Conservation (phyloP, 371 early-diverging fungal genomes). For the Mortierella sp. region DNA sequence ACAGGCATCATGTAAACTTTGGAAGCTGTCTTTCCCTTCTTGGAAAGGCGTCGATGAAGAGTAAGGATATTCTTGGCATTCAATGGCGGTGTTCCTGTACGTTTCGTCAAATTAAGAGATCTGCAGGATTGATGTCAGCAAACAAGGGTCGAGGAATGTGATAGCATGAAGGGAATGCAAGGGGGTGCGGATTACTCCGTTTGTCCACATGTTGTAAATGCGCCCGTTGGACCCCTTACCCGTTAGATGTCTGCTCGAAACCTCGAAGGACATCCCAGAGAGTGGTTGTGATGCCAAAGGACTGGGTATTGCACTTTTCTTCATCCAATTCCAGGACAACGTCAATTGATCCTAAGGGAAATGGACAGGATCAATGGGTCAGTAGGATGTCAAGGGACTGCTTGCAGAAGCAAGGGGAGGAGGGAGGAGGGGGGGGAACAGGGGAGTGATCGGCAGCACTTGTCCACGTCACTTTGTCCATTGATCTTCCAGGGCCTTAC, state of each 20-base stretch:
- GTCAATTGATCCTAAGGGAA: not conserved
- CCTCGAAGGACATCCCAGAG: conserved; percentile 28
- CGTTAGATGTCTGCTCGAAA: conserved; percentile 20
- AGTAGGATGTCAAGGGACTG: too few relatives aligned
- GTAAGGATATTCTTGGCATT: conserved; percentile 11
- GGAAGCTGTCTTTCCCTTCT: not conserved
- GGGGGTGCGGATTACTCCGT: too few relatives aligned
- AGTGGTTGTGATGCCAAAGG: conserved; percentile 15
- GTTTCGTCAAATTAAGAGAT: conserved; percentile 16
- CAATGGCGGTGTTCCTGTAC: conserved; percentile 6
- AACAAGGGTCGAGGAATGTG: not conserved
- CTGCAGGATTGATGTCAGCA: not conserved
- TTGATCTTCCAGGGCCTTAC: too few relatives aligned
- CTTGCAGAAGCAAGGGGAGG: not conserved
- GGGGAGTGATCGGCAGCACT: too few relatives aligned
- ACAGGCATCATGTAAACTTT: conserved; percentile 25
- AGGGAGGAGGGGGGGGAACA: not conserved
- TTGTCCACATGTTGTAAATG: too few relatives aligned
- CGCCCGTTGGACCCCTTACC: conserved; percentile 24
- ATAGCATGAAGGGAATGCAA: too few relatives aligned
- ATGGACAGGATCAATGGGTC: not conserved
- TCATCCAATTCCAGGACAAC: conserved; percentile 25
- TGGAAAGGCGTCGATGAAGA: conserved; percentile 14
- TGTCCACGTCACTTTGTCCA: too few relatives aligned
- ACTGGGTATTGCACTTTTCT: not conserved